Conservation (phyloP, 2,329 filamentous ascomycete genomes). For the Aspergillus viridinutans region DNA sequence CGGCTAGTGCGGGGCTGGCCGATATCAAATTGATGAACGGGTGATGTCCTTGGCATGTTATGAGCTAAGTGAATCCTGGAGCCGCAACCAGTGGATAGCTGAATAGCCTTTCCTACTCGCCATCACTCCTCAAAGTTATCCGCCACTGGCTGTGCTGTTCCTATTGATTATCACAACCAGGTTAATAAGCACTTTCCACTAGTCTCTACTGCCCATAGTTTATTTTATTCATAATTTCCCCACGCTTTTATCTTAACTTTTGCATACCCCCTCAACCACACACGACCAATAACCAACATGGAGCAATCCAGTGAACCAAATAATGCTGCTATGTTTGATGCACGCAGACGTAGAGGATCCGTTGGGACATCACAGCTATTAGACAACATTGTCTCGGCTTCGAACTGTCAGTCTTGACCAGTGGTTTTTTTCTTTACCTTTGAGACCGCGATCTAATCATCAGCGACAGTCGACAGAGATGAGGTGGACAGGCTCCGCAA, state of each 20-base stretch:
- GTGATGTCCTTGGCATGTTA: conserved; percentile 13
- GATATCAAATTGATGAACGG: conserved; percentile 37
- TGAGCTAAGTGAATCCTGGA: background rate
- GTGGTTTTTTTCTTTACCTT: background rate
- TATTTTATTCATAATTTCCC: background rate
- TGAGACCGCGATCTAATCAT: background rate
- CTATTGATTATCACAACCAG: background rate
- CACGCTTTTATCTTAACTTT: background rate
- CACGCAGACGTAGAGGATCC: conserved; percentile 39
- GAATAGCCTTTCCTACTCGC: background rate
- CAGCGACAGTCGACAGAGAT: conserved; percentile 77
- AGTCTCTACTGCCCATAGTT: background rate
- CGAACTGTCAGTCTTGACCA: conserved; percentile 69
- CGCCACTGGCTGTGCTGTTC: background rate
- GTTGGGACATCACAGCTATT: conserved; percentile 64
- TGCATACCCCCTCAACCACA: conserved; percentile 9
- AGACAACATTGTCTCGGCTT: conserved; percentile 92
- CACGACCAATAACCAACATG: conserved; percentile 29
- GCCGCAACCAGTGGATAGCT: background rate
- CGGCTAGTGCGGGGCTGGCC: conserved; percentile 41
- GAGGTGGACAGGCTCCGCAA: conserved; percentile 95
- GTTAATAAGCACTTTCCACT: background rate
- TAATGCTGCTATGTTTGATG: conserved; percentile 43
- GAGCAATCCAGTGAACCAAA: conserved; percentile 35
- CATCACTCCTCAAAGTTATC: background rate